phyloP scores from a whole-genome alignment of 2,329 filamentous ascomycete genomes.

The Trichoderma cornu-damae region DNA sequence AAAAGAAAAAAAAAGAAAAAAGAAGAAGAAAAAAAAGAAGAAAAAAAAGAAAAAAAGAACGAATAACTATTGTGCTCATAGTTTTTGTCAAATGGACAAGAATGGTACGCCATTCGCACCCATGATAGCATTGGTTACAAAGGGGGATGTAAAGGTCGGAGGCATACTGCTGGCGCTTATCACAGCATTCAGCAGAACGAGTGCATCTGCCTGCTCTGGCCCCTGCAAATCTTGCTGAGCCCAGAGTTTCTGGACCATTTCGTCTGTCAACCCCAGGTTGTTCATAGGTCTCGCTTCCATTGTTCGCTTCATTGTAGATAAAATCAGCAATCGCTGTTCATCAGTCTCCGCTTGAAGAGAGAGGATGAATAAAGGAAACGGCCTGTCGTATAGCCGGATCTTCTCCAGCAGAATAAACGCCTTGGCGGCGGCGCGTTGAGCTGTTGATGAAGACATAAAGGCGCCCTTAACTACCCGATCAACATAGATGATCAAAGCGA shows the following conservation, averaged over 20 bases:
- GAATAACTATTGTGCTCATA: background rate
- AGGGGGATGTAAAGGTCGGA: slow-evolving; percentile 12
- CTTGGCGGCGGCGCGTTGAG: slow-evolving; percentile 6
- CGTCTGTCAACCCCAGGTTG: slow-evolving; percentile 1
- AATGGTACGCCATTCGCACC: slow-evolving; percentile 4
- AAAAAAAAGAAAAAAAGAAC: too few relatives aligned
- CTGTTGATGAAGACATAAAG: background rate
- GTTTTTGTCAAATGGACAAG: background rate
- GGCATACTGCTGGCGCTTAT: slow-evolving; percentile 14
- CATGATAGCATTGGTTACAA: slow-evolving; percentile 3
- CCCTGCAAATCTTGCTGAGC: slow-evolving; percentile 18
- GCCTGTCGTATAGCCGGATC: slow-evolving; percentile 11
- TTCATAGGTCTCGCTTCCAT: slow-evolving; percentile 9
- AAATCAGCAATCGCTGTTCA: slow-evolving; percentile 3
- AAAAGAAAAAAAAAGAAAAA: too few relatives aligned
- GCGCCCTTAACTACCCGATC: slow-evolving; percentile 14
- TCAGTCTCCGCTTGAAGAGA: slow-evolving; percentile 16
- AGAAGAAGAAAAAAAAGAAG: too few relatives aligned
- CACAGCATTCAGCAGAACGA: slow-evolving; percentile 14
- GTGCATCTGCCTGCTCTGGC: slow-evolving; percentile 12
- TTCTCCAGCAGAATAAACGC: slow-evolving; percentile 8
- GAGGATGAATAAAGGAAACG: slow-evolving; percentile 7
- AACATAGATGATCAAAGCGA: slow-evolving; percentile 16
- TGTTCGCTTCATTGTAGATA: background rate
- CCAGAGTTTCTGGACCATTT: slow-evolving; percentile 15